Conservation (phyloP, 2,329 filamentous ascomycete genomes). For the Coniochaeta sp. region DNA sequence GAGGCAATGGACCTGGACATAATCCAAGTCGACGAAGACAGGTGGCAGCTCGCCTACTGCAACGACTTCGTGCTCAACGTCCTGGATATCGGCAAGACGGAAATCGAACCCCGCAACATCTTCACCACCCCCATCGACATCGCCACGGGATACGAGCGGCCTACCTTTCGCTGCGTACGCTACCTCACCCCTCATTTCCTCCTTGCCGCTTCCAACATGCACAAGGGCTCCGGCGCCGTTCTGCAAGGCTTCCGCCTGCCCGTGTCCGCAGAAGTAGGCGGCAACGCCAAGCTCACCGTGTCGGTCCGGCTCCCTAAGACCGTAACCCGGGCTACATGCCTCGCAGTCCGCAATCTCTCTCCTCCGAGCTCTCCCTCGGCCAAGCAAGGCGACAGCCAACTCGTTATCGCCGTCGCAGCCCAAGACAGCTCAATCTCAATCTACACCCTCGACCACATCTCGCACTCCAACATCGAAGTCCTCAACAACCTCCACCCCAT, state of each 20-base stretch:
- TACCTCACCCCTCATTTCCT: slow-evolving; percentile 53
- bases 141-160: slow-evolving; percentile 30
- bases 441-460: slow-evolving; percentile 66
- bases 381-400: slow-evolving; percentile 60
- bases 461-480: slow-evolving; percentile 37
- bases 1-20: slow-evolving; percentile 68
- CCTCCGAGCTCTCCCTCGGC: slow-evolving; percentile 43
- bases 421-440: slow-evolving; percentile 74
- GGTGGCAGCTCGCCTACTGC: slow-evolving; percentile 72
- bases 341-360: slow-evolving; percentile 68
- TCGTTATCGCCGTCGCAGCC: slow-evolving; percentile 72
- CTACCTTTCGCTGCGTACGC: slow-evolving; percentile 50
- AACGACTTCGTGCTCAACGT: slow-evolving; percentile 68
- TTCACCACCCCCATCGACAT: slow-evolving; percentile 49
- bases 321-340: slow-evolving; percentile 67
- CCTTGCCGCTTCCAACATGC: slow-evolving; percentile 50
- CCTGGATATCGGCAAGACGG: slow-evolving; percentile 47
- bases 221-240: slow-evolving; percentile 49
- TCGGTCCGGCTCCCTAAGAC: slow-evolving; percentile 54
- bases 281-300: slow-evolving; percentile 30
- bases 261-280: slow-evolving; percentile 12
- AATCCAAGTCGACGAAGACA: slow-evolving; percentile 50
- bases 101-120: slow-evolving; percentile 40
- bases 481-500: slow-evolving; percentile 46
- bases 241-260: slow-evolving; percentile 51